Conservation (phyloP, 345 rosid genomes). For the Raphanus sativus region DNA sequence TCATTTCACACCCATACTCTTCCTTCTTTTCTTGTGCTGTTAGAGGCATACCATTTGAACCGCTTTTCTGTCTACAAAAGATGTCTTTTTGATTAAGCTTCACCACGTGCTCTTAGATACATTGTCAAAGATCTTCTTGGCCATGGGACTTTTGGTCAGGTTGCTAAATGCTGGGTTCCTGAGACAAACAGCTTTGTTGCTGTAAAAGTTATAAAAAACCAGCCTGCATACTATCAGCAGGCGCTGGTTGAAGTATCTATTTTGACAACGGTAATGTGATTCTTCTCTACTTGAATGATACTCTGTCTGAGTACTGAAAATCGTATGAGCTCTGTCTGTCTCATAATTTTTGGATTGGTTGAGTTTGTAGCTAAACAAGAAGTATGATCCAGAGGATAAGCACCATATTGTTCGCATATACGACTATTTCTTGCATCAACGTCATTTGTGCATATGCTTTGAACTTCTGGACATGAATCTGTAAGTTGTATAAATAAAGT, state of each 20-base stretch:
- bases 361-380: constrained; percentile 78
- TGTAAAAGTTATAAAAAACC: constrained; percentile 94
- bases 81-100: constrained; percentile 24
- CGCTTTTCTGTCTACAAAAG: neutral
- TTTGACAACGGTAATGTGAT: constrained; percentile 69
- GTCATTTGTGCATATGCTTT: constrained; percentile 93
- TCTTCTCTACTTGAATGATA: constrained; percentile 21
- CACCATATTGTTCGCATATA: constrained; percentile 97
- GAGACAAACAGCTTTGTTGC: constrained; percentile 78
- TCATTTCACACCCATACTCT: no score
- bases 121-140: constrained; percentile 98
- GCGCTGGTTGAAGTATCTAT: constrained; percentile 98
- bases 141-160: constrained; percentile 99
- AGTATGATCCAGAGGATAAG: constrained; percentile 97
- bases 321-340: constrained; percentile 6
- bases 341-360: constrained; percentile 22
- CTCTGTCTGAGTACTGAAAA: no score
- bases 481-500: constrained; percentile 50
- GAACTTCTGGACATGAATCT: constrained; percentile 94
- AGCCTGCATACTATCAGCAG: constrained; percentile 97
- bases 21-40: constrained; percentile 21
- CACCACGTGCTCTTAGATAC: constrained; percentile 56
- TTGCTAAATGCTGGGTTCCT: constrained; percentile 94
- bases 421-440: constrained; percentile 81
- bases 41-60: constrained; percentile 14